phyloP scores from a whole-genome alignment of 805 yeast genomes.

The Kodamaea neixiangensis region DNA sequence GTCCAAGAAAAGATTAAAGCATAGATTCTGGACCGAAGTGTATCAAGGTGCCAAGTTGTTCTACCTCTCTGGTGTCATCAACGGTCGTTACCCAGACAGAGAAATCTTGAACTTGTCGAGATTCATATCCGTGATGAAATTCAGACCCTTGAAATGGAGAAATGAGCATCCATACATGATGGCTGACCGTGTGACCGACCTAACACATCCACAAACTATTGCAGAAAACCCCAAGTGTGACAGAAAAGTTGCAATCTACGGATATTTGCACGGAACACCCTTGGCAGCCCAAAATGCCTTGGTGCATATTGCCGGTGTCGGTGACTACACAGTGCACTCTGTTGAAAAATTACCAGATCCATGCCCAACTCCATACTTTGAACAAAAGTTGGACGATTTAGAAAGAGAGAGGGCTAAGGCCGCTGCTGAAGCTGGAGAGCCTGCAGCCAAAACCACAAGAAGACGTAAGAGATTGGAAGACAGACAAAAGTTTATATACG shows the following conservation, averaged over 20 bases:
- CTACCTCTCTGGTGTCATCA: constrained; percentile 90
- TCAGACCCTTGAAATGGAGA: constrained; percentile 98
- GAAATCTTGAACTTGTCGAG: constrained; percentile 90
- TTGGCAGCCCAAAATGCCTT: constrained; percentile 65
- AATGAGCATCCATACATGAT: constrained; percentile 95
- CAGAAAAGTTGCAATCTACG: constrained; percentile 87
- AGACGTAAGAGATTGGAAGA: constrained; percentile 93
- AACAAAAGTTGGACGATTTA: constrained; percentile 78
- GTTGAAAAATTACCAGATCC: constrained; percentile 96
- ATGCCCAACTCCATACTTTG: constrained; percentile 94
- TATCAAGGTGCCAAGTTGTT: constrained; percentile 97
- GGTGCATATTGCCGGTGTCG: constrained; percentile 94
- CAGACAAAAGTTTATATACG: constrained; percentile 89
- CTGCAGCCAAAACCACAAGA: constrained; percentile 51
- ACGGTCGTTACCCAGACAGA: constrained; percentile 97
- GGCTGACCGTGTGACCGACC: constrained; percentile 88
- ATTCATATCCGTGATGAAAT: constrained; percentile 95
- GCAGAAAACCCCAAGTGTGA: constrained; percentile 82
- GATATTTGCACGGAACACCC: constrained; percentile 94
- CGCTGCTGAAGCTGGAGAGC: constrained; percentile 62
- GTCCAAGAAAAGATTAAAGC: constrained; percentile 86
- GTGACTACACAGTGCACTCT: constrained; percentile 74
- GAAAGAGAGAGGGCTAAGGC: constrained; percentile 72
- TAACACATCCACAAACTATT: constrained; percentile 86
- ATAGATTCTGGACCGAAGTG: constrained; percentile 98